A percentile compares a stretch with the other conserved stretches of the same genome.
phyloP scores from a whole-genome alignment of 768 basidiomycete genomes.

The Serpula lacrymans region DNA sequence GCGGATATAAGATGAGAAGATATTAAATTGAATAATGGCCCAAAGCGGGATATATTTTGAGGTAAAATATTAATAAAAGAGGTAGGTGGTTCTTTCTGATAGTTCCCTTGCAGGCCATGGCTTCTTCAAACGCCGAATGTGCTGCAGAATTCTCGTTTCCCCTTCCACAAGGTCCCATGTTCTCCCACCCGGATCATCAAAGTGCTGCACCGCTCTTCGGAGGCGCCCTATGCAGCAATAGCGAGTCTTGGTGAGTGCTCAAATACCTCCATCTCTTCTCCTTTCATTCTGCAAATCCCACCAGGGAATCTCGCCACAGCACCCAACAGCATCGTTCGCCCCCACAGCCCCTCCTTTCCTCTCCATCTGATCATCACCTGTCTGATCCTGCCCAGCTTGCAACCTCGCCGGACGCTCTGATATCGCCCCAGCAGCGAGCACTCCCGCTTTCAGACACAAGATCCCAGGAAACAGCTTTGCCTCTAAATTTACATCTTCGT shows the following conservation, averaged over 20 bases:
- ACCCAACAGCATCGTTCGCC: slow-evolving; percentile 15
- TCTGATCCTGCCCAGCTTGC: slow-evolving; percentile 27
- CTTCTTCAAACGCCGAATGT: slow-evolving; percentile 7
- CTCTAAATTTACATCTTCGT: slow-evolving; percentile 30
- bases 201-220: slow-evolving; percentile 22
- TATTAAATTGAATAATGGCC: slow-evolving; percentile 1
- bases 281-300: slow-evolving; percentile 14
- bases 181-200: slow-evolving; percentile 30
- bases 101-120: not conserved
- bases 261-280: slow-evolving; percentile 17
- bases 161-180: slow-evolving; percentile 17
- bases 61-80: slow-evolving; percentile 13
- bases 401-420: slow-evolving; percentile 16
- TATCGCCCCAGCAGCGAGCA: slow-evolving; percentile 2
- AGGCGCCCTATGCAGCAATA: slow-evolving; percentile 19
- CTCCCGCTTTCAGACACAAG: slow-evolving; percentile 24
- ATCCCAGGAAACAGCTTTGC: slow-evolving; percentile 30
- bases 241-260: slow-evolving; percentile 24
- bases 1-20: slow-evolving; percentile 9
- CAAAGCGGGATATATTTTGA: slow-evolving; percentile 8
- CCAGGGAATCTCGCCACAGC: slow-evolving; percentile 25
- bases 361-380: slow-evolving; percentile 30
- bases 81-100: slow-evolving; percentile 1
- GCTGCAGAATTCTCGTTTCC: slow-evolving; percentile 19
- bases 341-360: slow-evolving; percentile 20